phyloP scores from a whole-genome alignment of 176 grass and related monocot genomes.

The Oryza coarctata region DNA sequence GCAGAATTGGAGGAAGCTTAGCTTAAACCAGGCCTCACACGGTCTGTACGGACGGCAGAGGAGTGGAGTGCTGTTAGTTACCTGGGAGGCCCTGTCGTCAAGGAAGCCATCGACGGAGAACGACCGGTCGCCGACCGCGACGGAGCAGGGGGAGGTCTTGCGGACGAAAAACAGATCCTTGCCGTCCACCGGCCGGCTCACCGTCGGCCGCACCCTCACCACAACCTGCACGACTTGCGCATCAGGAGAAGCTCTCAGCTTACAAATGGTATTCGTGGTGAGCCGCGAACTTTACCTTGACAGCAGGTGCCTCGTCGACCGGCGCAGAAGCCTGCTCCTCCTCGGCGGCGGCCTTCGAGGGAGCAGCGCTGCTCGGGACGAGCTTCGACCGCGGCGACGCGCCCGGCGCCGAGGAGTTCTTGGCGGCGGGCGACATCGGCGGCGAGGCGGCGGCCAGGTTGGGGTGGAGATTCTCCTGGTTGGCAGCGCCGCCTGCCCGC shows the following conservation, averaged over 20 bases:
- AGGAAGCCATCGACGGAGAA: conserved; percentile 75
- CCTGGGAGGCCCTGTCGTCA: conserved; percentile 73
- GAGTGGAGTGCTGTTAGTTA: not conserved
- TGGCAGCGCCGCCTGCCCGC: not conserved
- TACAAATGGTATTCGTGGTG: not conserved
- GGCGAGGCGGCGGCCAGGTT: conserved; percentile 31
- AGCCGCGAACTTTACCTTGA: conserved; percentile 32
- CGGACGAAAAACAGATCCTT: conserved; percentile 60
- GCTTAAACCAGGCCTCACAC: not conserved
- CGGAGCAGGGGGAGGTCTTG: conserved; percentile 30
- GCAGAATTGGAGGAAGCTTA: not conserved
- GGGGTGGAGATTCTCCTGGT: conserved; percentile 57
- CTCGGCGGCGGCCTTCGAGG: not conserved
- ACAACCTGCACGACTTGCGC: conserved; percentile 32
- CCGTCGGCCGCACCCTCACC: conserved; percentile 52
- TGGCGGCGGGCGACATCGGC: conserved; percentile 32
- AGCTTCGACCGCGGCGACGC: conserved; percentile 27
- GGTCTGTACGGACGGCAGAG: not conserved
- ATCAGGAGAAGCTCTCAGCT: not conserved
- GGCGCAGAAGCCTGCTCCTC: not conserved
- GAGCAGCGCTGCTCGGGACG: not conserved
- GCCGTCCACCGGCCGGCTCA: conserved; percentile 35
- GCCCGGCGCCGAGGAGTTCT: conserved; percentile 1
- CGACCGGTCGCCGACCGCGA: conserved; percentile 63
- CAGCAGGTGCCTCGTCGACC: conserved; percentile 14